These are phyloP conservation scores for Chlorella sp. DNA, from an alignment of 139 green algal genomes.

Conservation along the genomic window DNA sequence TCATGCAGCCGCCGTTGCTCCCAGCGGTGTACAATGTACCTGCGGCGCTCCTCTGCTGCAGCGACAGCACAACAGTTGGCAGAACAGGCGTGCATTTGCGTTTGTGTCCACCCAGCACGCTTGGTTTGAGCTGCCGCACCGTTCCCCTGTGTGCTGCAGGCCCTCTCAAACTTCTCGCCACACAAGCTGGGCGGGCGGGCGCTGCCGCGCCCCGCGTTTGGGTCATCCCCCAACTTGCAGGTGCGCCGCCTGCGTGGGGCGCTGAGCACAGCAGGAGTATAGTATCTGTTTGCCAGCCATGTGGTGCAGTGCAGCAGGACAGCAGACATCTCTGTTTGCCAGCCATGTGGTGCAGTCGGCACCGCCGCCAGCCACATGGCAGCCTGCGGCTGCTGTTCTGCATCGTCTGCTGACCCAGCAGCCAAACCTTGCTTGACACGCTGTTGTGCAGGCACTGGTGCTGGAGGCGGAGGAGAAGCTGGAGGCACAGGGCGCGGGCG, in stretches of 20 bases:
- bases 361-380: too few relatives aligned
- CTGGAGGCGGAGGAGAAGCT: constrained; percentile 72
- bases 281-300: too few relatives aligned
- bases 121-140: not conserved
- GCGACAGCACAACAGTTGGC: not conserved
- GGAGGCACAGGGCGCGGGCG: constrained; percentile 21
- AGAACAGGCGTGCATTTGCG: not conserved
- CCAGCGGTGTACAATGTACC: not conserved
- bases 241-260: too few relatives aligned
- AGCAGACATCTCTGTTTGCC: too few relatives aligned
- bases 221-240: constrained; percentile 90
- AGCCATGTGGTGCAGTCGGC: too few relatives aligned
- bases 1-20: not conserved
- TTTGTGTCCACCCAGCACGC: too few relatives aligned
- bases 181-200: constrained; percentile 18
- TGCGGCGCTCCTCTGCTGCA: too few relatives aligned
- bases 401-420: too few relatives aligned
- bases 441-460: constrained; percentile 68
- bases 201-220: constrained; percentile 85
- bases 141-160: not conserved
- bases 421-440: too few relatives aligned
- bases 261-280: too few relatives aligned
- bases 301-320: too few relatives aligned
- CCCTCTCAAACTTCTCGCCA: constrained; percentile 10
- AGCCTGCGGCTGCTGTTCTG: too few relatives aligned